A percentile compares a stretch with the other conserved stretches of the same genome.
Conservation (phyloP, 805 yeast genomes). For the Candida nanaspora region DNA sequence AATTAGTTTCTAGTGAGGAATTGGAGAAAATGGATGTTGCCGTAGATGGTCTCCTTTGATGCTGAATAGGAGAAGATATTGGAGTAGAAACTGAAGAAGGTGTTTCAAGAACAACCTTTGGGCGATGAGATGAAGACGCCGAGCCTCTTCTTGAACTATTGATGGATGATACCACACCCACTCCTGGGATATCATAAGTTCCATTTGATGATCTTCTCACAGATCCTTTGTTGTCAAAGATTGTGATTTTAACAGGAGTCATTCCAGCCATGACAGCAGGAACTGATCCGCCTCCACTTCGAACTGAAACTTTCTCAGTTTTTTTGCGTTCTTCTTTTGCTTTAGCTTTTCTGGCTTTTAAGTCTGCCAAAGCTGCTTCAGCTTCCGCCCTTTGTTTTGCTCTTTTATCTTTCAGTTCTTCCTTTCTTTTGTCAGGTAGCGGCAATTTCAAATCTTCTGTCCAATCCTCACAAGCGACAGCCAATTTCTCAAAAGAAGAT, state of each 20-base stretch:
- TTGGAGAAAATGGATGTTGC: too few relatives aligned
- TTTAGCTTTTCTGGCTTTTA: background rate
- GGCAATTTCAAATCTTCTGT: background rate
- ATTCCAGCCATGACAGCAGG: background rate
- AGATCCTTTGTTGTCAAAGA: background rate
- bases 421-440: background rate
- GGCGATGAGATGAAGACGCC: too few relatives aligned
- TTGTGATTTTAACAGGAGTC: background rate
- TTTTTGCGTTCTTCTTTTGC: background rate
- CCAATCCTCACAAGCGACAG: background rate
- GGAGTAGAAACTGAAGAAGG: too few relatives aligned
- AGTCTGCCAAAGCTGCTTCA: background rate
- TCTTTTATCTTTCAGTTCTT: background rate
- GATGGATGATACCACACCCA: background rate
- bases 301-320: background rate
- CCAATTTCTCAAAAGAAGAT: background rate
- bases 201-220: background rate
- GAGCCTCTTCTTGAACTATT: too few relatives aligned
- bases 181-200: background rate
- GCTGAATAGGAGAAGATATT: too few relatives aligned
- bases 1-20: too few relatives aligned
- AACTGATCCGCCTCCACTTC: background rate
- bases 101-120: too few relatives aligned
- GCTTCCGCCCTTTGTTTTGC: too few relatives aligned
- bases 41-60: too few relatives aligned